Conservation (phyloP, 805 yeast genomes). For the Lipomyces anomalus region DNA sequence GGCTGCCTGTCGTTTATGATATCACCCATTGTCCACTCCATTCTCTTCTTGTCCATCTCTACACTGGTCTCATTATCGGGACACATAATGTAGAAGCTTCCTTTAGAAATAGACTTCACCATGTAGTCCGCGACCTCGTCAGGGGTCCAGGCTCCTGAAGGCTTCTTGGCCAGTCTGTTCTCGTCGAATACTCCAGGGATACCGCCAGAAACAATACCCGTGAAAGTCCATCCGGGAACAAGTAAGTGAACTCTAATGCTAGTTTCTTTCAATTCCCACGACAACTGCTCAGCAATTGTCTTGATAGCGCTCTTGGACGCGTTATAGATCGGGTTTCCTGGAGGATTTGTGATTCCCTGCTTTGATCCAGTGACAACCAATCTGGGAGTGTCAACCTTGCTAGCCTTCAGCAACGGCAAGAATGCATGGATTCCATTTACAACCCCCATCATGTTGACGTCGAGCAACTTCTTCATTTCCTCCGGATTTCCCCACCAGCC, state of each 20-base stretch:
- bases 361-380: conserved; percentile 29
- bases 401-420: conserved; percentile 21
- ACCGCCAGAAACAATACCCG: conserved; percentile 24
- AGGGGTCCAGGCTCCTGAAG: conserved; percentile 30
- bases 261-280: conserved; percentile 25
- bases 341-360: conserved; percentile 35
- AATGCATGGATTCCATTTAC: conserved; percentile 29
- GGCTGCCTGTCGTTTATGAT: conserved; percentile 24
- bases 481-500: conserved; percentile 25
- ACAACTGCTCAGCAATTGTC: conserved; percentile 36
- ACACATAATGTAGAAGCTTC: conserved; percentile 27
- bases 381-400: conserved; percentile 13
- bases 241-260: conserved; percentile 25
- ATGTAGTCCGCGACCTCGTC: conserved; percentile 28
- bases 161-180: conserved; percentile 17
- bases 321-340: conserved; percentile 54
- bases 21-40: conserved; percentile 27
- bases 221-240: conserved; percentile 30
- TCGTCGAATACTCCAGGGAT: conserved; percentile 13
- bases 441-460: conserved; percentile 28
- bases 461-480: conserved; percentile 21
- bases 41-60: conserved; percentile 25
- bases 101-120: conserved; percentile 21
- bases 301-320: conserved; percentile 52
- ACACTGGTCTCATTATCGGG: conserved; percentile 28